Base-by-base conservation (phyloP, 2,329 filamentous ascomycete genomes). In the Aspergillus fumigatiaffinis region DNA sequence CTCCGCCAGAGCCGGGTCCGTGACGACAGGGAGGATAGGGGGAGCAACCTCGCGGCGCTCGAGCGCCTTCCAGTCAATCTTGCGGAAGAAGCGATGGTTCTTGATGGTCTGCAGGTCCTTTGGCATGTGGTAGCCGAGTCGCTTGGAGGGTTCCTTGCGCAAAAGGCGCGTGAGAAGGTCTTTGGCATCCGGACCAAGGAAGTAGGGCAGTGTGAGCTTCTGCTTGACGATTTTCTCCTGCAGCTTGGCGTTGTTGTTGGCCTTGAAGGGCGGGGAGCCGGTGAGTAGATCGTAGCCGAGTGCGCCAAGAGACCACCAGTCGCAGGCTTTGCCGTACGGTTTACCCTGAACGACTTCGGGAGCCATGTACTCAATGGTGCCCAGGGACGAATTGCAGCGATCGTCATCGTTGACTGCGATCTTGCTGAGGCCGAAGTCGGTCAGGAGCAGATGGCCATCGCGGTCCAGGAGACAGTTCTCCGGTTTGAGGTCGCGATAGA, bases 281-380 rank as follows among this genome's bases (percentile, higher is more conserved):
- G 93, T 97, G 73, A 99, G 87, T 38, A 99, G 81, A 72, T 99
- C 94, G 73, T 88, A 96, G 35, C 91, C 92, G 49, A 99, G 83
- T 2, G 93, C 92, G 38, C 95, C 94, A 50, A 99, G 87, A 4
- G 92, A 96, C 94, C 94, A 99, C 93, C 93, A 99, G 77, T 99
- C 94, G 20, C 97, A 95, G 1, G 92, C 88, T 74, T 92, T 93
- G 69, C 93, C 92, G 73, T 99, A 99, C 63, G 90, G 87, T 63
- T 90, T 87, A 60, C 92, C 92, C 60, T 87, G 84, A 59, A 99
- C 86, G 52, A 99, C 90, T 76, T 99, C 94, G 0, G 94, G 94
- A 0, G 94, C 95, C 94, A 99, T 99, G 82, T 99, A 99, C 73
- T 97, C 94, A 57, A 97, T 88, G 0, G 94, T 99, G 52, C 94